These are phyloP conservation scores for Thielaviopsis musarum DNA, from an alignment of 2,329 filamentous ascomycete species.

Conservation along the genomic window DNA sequence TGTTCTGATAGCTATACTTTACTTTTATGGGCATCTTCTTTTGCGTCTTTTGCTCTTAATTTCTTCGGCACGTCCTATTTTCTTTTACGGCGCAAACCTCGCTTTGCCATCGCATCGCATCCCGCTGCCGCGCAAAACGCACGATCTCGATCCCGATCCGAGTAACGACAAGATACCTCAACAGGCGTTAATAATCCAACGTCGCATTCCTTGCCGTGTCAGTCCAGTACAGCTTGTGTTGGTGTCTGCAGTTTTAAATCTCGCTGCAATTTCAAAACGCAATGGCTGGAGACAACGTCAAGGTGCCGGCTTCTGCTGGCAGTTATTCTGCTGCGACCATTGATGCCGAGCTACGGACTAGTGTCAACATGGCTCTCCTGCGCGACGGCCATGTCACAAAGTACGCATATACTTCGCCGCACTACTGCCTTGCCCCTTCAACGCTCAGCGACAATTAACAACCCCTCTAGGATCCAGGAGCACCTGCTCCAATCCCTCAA, in stretches of 20 bases:
- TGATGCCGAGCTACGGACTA: constrained; percentile 43
- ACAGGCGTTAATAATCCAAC: too few relatives aligned
- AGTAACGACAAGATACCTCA: neutral
- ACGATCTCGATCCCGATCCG: neutral
- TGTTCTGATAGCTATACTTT: neutral
- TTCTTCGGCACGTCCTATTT: neutral
- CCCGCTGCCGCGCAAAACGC: too few relatives aligned
- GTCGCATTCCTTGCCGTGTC: too few relatives aligned
- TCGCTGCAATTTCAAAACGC: neutral
- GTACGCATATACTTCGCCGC: constrained; percentile 22
- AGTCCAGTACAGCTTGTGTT: too few relatives aligned
- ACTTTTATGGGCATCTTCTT: neutral
- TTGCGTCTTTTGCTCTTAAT: neutral
- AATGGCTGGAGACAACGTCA: constrained; percentile 20
- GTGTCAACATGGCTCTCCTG: constrained; percentile 42
- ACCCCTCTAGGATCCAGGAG: constrained; percentile 41
- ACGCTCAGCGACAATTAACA: neutral
- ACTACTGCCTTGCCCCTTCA: neutral
- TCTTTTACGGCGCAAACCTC: neutral
- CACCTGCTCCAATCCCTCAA: constrained; percentile 44
- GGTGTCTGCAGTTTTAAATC: too few relatives aligned
- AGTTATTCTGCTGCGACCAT: constrained; percentile 43
- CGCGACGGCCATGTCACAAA: constrained; percentile 41
- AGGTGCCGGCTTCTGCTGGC: constrained; percentile 41
- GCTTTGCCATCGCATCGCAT: neutral